A percentile compares a stretch with the other conserved stretches of the same genome.
These are phyloP conservation scores for Phytophthora sansomeana DNA, from an alignment of 352 stramenopile species.

Conservation along the genomic window DNA sequence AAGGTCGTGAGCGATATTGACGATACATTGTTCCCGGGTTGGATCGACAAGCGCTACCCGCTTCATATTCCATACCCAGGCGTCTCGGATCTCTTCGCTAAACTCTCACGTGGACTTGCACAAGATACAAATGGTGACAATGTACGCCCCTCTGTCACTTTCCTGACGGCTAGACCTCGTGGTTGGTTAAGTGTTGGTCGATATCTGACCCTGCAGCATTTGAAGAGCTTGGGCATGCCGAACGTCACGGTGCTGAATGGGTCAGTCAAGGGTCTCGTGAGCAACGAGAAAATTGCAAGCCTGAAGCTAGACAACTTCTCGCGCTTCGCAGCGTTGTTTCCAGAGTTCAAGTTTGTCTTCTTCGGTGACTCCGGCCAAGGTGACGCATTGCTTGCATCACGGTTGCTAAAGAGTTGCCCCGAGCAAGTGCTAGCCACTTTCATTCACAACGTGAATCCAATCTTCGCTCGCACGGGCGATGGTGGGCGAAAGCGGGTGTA, in stretches of 20 bases:
- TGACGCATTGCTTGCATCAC: conserved; percentile 75
- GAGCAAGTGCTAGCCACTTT: conserved; percentile 76
- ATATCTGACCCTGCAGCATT: conserved; percentile 82
- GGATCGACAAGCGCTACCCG: conserved; percentile 77
- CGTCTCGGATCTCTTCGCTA: conserved; percentile 72
- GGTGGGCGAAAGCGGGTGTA: conserved; percentile 68
- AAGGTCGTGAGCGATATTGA: conserved; percentile 92
- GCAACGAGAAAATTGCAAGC: conserved; percentile 84
- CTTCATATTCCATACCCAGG: conserved; percentile 84
- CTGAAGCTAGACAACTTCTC: conserved; percentile 87
- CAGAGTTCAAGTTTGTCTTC: conserved; percentile 89
- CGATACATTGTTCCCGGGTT: conserved; percentile 84
- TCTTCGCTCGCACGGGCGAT: conserved; percentile 64
- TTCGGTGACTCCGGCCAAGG: conserved; percentile 87
- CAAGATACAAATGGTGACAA: conserved; percentile 43
- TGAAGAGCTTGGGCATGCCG: conserved; percentile 75
- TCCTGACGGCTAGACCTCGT: conserved; percentile 80
- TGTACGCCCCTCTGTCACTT: conserved; percentile 71
- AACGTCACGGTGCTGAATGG: conserved; percentile 85
- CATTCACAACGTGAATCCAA: conserved; percentile 83
- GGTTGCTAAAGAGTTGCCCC: conserved; percentile 60
- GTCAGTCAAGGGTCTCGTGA: conserved; percentile 83
- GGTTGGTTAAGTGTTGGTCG: conserved; percentile 82
- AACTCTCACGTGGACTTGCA: conserved; percentile 64
- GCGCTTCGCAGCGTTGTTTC: conserved; percentile 80